Conservation (phyloP, 1,139 yeast genomes). For the Hemisphaericaspora xylanilytica region DNA sequence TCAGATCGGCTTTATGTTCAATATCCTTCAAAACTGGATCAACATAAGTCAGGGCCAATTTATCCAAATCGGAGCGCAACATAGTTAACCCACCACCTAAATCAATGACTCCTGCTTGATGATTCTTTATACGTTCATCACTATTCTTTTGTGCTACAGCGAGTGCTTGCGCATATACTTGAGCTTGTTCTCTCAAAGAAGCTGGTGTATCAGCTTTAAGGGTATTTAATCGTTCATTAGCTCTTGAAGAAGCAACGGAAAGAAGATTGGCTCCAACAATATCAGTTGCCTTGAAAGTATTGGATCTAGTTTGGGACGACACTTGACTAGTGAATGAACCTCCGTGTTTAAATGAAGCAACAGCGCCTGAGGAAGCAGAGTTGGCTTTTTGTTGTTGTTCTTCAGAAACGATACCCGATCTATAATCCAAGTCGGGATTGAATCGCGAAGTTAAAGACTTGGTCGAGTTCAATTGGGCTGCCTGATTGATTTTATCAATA, state of each 20-base stretch:
- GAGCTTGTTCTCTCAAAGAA: slow-evolving; percentile 43
- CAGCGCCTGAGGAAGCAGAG: slow-evolving; percentile 37
- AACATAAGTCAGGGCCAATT: slow-evolving; percentile 79
- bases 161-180: slow-evolving; percentile 44
- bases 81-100: slow-evolving; percentile 89
- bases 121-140: slow-evolving; percentile 49
- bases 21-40: slow-evolving; percentile 84
- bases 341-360: slow-evolving; percentile 37
- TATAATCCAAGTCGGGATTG: slow-evolving; percentile 44
- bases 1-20: slow-evolving; percentile 64
- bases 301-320: slow-evolving; percentile 28
- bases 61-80: slow-evolving; percentile 72
- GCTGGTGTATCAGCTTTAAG: slow-evolving; percentile 34
- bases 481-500: slow-evolving; percentile 39
- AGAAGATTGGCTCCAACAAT: slow-evolving; percentile 57
- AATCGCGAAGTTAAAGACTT: slow-evolving; percentile 42
- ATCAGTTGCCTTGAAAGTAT: slow-evolving; percentile 38
- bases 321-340: slow-evolving; percentile 24
- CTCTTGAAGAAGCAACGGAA: slow-evolving; percentile 60
- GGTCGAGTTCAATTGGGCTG: slow-evolving; percentile 46
- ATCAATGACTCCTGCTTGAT: slow-evolving; percentile 58
- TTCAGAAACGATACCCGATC: slow-evolving; percentile 35
- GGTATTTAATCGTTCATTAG: slow-evolving; percentile 47
- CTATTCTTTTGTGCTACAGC: slow-evolving; percentile 69
- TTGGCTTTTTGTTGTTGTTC: slow-evolving; percentile 14